phyloP scores from a whole-genome alignment of 2,329 filamentous ascomycete genomes.

The Aureobasidium sp. region DNA sequence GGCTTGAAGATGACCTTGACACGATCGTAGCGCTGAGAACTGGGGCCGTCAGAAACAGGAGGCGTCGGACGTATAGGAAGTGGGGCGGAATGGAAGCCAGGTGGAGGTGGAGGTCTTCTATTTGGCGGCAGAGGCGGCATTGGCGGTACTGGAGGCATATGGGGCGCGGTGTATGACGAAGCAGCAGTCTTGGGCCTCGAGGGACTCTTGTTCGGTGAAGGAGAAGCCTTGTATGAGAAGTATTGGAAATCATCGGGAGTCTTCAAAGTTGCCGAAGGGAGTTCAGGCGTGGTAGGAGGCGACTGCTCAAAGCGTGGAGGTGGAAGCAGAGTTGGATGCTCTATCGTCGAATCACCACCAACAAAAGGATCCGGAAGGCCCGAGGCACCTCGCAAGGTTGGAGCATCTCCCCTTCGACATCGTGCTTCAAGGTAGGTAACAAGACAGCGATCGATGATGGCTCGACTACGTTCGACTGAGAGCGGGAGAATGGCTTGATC shows the following conservation, averaged over 20 bases:
- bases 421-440: constrained; percentile 41
- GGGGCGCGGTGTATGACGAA: neutral
- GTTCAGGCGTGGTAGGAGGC: constrained; percentile 3
- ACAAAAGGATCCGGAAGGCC: constrained; percentile 10
- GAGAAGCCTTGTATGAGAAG: constrained; percentile 2
- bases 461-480: constrained; percentile 54
- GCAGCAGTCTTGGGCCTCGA: neutral
- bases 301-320: neutral
- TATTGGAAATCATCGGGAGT: constrained; percentile 16
- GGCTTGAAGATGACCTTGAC: constrained; percentile 62
- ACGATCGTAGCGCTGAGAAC: constrained; percentile 27
- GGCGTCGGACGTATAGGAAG: constrained; percentile 18
- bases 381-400: neutral
- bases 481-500: constrained; percentile 34
- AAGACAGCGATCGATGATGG: constrained; percentile 51
- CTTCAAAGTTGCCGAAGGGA: constrained; percentile 16
- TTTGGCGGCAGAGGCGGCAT: constrained; percentile 25
- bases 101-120: constrained; percentile 30
- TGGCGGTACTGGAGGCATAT: constrained; percentile 17
- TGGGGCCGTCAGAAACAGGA: constrained; percentile 18
- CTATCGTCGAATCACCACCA: neutral
- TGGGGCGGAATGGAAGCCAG: constrained; percentile 18
- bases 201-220: constrained; percentile 7
- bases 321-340: neutral
- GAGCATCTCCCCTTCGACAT: neutral